phyloP scores from a whole-genome alignment of 2,329 filamentous ascomycete species.

The Neofusicoccum sp. region DNA sequence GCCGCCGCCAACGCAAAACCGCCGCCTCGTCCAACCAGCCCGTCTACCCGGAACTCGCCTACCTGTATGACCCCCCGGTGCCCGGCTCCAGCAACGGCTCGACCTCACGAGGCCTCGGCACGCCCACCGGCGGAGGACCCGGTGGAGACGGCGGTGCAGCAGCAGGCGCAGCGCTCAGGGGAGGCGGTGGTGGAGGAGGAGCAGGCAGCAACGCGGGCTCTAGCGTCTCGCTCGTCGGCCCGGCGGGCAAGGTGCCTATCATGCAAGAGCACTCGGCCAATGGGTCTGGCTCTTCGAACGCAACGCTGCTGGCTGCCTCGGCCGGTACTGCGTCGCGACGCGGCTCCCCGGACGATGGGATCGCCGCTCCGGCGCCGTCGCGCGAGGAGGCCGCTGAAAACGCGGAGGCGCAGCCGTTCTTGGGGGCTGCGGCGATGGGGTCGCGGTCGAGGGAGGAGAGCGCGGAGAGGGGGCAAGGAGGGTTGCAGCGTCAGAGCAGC shows the following conservation, averaged over 20 bases:
- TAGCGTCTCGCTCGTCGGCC: background rate
- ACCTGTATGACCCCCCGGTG: conserved; percentile 36
- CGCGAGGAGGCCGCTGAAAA: background rate
- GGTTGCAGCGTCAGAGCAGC: background rate
- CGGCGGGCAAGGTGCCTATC: background rate
- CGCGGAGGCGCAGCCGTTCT: background rate
- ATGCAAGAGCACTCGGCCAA: background rate
- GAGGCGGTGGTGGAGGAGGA: background rate
- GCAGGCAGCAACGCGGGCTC: background rate
- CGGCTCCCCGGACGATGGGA: background rate
- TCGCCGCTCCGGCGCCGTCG: background rate
- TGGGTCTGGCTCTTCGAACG: conserved; percentile 1
- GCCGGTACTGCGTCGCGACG: background rate
- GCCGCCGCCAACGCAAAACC: conserved; percentile 30
- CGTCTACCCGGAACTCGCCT: conserved; percentile 37
- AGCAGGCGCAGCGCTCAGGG: background rate
- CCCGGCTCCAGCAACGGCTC: background rate
- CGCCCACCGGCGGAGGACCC: background rate
- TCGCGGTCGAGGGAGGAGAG: background rate
- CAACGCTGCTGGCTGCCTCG: background rate
- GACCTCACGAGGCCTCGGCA: background rate
- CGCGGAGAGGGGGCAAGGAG: background rate
- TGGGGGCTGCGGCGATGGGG: background rate
- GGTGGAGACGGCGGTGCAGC: background rate
- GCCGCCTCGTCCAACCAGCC: conserved; percentile 26